Conservation (phyloP, 1,284 basidiomycete species). For the Leccinum griseonigrum region DNA sequence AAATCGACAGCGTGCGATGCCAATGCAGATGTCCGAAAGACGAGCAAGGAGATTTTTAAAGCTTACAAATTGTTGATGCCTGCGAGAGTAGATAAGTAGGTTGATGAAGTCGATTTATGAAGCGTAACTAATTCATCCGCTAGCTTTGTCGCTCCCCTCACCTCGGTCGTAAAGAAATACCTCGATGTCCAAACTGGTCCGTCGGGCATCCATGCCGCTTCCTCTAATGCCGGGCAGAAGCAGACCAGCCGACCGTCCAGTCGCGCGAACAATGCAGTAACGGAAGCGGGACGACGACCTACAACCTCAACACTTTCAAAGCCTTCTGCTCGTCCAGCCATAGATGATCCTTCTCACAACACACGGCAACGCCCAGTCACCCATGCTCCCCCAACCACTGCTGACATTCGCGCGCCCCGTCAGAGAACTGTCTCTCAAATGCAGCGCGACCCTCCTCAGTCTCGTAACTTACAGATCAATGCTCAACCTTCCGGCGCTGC, state of each 20-base stretch:
- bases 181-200: constrained; percentile 54
- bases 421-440: constrained; percentile 22
- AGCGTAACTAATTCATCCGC: constrained; percentile 5
- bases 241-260: constrained; percentile 28
- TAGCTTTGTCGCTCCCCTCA: constrained; percentile 73
- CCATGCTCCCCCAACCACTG: neutral
- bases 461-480: constrained; percentile 17
- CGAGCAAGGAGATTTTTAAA: constrained; percentile 69
- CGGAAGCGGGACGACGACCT: constrained; percentile 11
- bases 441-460: constrained; percentile 16
- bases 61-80: constrained; percentile 74
- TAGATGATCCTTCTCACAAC: neutral
- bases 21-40: constrained; percentile 72
- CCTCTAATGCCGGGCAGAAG: constrained; percentile 11
- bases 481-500: constrained; percentile 21
- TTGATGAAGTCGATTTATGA: constrained; percentile 12
- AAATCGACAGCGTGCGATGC: constrained; percentile 67
- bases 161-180: constrained; percentile 76
- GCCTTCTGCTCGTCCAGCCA: constrained; percentile 9
- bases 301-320: constrained; percentile 13
- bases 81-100: constrained; percentile 62
- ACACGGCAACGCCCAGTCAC: constrained; percentile 10
- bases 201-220: neutral
- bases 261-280: constrained; percentile 18
- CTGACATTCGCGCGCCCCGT: constrained; percentile 14